Evolutionary conservation across 108 stramenopile genomes (phyloP).

Genomic region (Bacterosira constricta): DNA sequence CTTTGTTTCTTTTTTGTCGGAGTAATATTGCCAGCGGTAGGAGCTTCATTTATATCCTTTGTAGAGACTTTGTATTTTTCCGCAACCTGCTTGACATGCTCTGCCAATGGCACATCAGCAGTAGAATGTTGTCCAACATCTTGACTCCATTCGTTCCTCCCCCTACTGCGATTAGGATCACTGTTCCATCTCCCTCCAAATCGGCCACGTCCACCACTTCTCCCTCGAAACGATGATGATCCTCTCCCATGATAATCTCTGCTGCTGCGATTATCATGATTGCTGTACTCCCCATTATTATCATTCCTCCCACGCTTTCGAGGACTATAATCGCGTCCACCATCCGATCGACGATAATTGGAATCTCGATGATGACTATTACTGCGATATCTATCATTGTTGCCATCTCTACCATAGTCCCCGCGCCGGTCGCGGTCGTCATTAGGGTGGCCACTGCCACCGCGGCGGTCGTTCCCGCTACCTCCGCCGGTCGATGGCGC

Average conservation of each 20-base stretch:
- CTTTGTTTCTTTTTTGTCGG: conserved; percentile 30
- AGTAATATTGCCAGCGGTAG: not conserved
- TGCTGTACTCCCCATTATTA: conserved; percentile 2
- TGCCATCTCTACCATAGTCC: conserved; percentile 3
- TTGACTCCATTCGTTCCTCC: no score
- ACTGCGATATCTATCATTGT: conserved; percentile 16
- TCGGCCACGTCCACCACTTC: not conserved
- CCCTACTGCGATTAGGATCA: no score
- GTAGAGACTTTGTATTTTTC: not conserved
- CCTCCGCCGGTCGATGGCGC: not conserved
- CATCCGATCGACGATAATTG: not conserved
- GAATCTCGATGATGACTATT: no score
- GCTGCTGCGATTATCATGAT: conserved; percentile 14
- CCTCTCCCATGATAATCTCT: not conserved
- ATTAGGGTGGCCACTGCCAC: conserved; percentile 10
- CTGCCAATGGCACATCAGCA: not conserved
- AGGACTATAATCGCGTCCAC: not conserved
- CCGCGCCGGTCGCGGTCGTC: not conserved
- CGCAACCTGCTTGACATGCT: not conserved
- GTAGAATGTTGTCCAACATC: not conserved
- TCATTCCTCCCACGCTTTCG: conserved; percentile 13
- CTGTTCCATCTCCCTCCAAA: no score
- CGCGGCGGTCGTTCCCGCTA: not conserved
- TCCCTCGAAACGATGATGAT: not conserved
- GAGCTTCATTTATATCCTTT: not conserved